Evolutionary conservation across 2,329 filamentous ascomycete species (phyloP).

Genomic region (Tolypocladium capitatum): DNA sequence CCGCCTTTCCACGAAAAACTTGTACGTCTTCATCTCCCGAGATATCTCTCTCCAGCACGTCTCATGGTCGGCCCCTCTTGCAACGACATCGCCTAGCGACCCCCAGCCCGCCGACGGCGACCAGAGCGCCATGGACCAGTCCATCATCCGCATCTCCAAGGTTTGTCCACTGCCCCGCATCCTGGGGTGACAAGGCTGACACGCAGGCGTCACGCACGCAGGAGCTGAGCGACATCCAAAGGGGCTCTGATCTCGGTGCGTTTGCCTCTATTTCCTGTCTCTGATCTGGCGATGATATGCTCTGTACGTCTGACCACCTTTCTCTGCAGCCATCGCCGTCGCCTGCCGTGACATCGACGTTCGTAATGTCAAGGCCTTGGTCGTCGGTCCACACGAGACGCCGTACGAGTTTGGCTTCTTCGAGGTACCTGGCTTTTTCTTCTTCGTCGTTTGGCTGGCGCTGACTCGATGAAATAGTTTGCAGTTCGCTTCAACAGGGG

Average conservation of each 20-base stretch:
- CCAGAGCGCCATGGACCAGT: conserved; percentile 48
- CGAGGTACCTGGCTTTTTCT: conserved; percentile 47
- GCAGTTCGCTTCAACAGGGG: conserved; percentile 63
- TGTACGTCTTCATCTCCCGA: background rate
- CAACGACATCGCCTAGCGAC: conserved; percentile 1
- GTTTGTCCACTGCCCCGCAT: conserved; percentile 30
- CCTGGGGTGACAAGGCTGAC: conserved; percentile 6
- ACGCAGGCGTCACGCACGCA: conserved; percentile 19
- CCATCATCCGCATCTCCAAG: conserved; percentile 77
- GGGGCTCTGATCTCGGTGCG: conserved; percentile 71
- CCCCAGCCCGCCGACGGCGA: conserved; percentile 1
- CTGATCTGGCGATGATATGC: background rate
- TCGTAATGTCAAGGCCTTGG: conserved; percentile 72
- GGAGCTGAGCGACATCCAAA: conserved; percentile 80
- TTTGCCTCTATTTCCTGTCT: conserved; percentile 4
- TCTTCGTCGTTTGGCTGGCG: background rate
- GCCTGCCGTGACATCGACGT: conserved; percentile 81
- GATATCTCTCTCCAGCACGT: background rate
- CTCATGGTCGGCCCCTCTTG: conserved; percentile 4
- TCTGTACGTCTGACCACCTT: background rate
- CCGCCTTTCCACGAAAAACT: background rate
- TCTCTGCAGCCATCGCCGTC: conserved; percentile 59
- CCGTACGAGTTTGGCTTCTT: conserved; percentile 98
- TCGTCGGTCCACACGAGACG: conserved; percentile 85
- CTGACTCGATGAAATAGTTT: conserved; percentile 39